phyloP scores from a whole-genome alignment of 768 basidiomycete species.

The Chiua virens region DNA sequence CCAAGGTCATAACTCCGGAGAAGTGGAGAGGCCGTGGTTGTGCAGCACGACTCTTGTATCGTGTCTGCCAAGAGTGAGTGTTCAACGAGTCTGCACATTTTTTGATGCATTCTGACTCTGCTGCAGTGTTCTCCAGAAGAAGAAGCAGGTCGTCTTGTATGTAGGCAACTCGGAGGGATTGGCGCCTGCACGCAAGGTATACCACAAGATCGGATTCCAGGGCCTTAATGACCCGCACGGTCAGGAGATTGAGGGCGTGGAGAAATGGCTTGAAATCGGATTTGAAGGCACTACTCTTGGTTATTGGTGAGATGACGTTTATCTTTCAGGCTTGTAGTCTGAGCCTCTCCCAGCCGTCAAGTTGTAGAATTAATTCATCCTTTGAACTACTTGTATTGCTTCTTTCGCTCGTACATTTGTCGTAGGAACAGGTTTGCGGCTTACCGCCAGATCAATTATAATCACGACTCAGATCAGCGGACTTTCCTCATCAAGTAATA shows the following conservation, averaged over 20 bases:
- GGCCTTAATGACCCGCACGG: constrained; percentile 8
- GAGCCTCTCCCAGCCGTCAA: too few relatives aligned
- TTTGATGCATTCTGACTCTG: not conserved
- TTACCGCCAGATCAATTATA: too few relatives aligned
- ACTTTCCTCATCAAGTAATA: too few relatives aligned
- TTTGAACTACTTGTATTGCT: not conserved
- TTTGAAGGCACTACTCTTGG: constrained; percentile 15
- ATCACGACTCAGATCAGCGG: too few relatives aligned
- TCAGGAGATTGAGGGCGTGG: constrained; percentile 12
- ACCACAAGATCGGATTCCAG: constrained; percentile 23
- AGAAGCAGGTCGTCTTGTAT: constrained; percentile 47
- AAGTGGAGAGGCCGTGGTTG: constrained; percentile 50
- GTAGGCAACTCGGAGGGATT: constrained; percentile 43
- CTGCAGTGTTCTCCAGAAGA: constrained; percentile 29
- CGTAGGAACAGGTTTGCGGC: too few relatives aligned
- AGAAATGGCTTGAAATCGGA: constrained; percentile 19
- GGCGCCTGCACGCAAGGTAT: constrained; percentile 19
- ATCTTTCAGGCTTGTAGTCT: too few relatives aligned
- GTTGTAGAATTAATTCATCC: not conserved
- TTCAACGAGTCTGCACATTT: not conserved
- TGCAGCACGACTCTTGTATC: constrained; percentile 58
- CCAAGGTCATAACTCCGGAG: constrained; percentile 65
- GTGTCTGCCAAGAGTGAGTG: constrained; percentile 53
- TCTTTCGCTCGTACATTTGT: not conserved
- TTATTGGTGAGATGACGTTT: constrained; percentile 9